Conservation (phyloP, 2,329 filamentous ascomycete species). For the Ambrosiella cleistominuta region DNA sequence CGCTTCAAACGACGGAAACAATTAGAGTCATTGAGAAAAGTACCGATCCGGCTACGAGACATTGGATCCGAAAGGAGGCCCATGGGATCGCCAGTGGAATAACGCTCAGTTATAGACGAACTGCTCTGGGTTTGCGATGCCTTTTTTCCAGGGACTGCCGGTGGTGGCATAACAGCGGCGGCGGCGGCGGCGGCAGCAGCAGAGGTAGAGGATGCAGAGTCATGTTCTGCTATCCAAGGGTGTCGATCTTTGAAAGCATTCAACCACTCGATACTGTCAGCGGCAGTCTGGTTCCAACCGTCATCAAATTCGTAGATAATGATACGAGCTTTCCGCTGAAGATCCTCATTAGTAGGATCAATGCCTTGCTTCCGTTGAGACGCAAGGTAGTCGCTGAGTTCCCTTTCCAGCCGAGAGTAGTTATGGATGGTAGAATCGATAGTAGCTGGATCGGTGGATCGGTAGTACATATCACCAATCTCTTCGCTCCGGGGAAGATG, state of each 20-base stretch:
- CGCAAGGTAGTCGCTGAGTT: slow-evolving; percentile 35
- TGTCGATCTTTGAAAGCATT: slow-evolving; percentile 34
- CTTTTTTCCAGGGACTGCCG: too few relatives aligned
- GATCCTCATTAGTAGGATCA: slow-evolving; percentile 33
- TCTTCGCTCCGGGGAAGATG: slow-evolving; percentile 40
- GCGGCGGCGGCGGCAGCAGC: too few relatives aligned
- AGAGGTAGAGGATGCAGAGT: not conserved
- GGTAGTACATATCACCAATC: slow-evolving; percentile 28
- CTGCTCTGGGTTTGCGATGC: too few relatives aligned
- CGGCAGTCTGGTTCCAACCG: slow-evolving; percentile 45
- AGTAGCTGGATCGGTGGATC: slow-evolving; percentile 34
- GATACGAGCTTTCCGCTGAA: slow-evolving; percentile 39
- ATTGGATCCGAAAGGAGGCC: not conserved
- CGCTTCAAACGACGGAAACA: slow-evolving; percentile 39
- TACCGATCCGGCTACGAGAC: slow-evolving; percentile 8
- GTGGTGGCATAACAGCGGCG: too few relatives aligned
- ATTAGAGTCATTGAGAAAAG: slow-evolving; percentile 41
- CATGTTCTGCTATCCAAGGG: not conserved
- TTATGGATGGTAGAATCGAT: slow-evolving; percentile 45
- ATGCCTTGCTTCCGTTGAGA: slow-evolving; percentile 27
- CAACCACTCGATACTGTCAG: slow-evolving; percentile 38
- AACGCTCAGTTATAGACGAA: not conserved
- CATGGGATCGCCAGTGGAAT: not conserved
- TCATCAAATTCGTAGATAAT: slow-evolving; percentile 47
- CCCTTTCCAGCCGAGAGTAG: slow-evolving; percentile 36